Evolutionary conservation across 257 asterid species (phyloP), one percentile per base, ranked within the genome.

Genomic region (Solanum corneliomulleri): DNA sequence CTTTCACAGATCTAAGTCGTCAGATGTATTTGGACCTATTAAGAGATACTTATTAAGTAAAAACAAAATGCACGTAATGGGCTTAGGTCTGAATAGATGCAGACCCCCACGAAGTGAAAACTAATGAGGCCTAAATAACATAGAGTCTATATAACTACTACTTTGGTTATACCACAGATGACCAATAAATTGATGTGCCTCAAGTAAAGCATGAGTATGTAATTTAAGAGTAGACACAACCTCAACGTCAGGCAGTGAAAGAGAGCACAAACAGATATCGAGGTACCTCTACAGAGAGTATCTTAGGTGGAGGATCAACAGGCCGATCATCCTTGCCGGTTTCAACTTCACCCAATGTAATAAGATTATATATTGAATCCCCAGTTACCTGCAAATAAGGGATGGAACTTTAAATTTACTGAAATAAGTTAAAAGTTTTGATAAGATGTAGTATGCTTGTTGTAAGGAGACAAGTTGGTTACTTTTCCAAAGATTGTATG

Each of bases 401-500:
- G 74, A 70, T n/a, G 47, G 77, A 21, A 27, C 77, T 23, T n/a
- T 86, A 60, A 87, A 85, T 86, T 37, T 86, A 89, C 85, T 84
- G 78, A 68, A 90, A 31, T 37, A 81, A 71, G 71, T 58, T 14
- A 86, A 64, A 31, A 31, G 31, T 86, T 68, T 88, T 64, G 86
- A 12, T 15, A 31, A 89, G n/a, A 76, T 75, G 78, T 83, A 20
- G 76, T 33, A 52, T 27, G 68, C 37, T 39, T n/a, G 75, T 72
- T 42, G 44, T 35, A 64, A 72, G 44, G 60, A 85, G 47, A 77
- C 56, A 37, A 64, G 72, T 85, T 85, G 88, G 87, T 90, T 93
- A 96, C 99, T 90, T 95, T 97, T 89, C 99, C 99, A 83, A 97
- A 97, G 71, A 97, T 95, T 2, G 99, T 97, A 87, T 95, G 98